phyloP scores from a whole-genome alignment of 108 stramenopile genomes.

The Conticribra weissflogii region DNA sequence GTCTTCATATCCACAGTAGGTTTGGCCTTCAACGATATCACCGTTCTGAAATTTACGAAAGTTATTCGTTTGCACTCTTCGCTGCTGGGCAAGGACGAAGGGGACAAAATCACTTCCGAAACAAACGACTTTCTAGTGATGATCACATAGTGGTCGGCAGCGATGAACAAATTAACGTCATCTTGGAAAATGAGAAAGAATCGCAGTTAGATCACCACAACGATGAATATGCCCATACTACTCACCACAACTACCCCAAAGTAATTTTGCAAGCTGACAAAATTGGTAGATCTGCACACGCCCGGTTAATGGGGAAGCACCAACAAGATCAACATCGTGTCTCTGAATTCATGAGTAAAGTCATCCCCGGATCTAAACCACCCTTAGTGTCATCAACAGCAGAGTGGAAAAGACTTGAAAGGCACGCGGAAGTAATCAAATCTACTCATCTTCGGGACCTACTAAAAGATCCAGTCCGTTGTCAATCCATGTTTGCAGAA shows the following conservation, averaged over 20 bases:
- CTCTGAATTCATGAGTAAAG: not conserved
- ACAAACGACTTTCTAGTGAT: no score
- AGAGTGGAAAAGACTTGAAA: conserved; percentile 79
- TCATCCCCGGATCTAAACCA: conserved; percentile 8
- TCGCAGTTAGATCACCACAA: not conserved
- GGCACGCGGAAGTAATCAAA: conserved; percentile 60
- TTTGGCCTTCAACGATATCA: no score
- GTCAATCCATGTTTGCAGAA: conserved; percentile 73
- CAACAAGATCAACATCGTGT: not conserved
- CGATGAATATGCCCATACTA: not conserved
- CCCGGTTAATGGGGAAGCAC: no score
- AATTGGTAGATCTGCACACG: not conserved
- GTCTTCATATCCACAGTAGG: no score
- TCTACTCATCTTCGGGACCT: conserved; percentile 76
- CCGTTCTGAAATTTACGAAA: no score
- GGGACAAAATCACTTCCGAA: no score
- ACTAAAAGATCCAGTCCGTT: conserved; percentile 69
- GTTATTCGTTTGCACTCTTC: no score
- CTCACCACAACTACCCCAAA: not conserved
- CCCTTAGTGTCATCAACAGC: conserved; percentile 62
- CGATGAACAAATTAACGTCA: not conserved
- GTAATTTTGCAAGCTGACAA: not conserved
- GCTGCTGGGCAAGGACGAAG: no score
- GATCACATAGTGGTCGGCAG: no score
- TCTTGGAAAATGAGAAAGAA: not conserved